Percentiles rank a stretch among this genome's conserved stretches.
Evolutionary conservation across 176 grass and related monocot species (phyloP).

Genomic region (Oryza coarctata): DNA sequence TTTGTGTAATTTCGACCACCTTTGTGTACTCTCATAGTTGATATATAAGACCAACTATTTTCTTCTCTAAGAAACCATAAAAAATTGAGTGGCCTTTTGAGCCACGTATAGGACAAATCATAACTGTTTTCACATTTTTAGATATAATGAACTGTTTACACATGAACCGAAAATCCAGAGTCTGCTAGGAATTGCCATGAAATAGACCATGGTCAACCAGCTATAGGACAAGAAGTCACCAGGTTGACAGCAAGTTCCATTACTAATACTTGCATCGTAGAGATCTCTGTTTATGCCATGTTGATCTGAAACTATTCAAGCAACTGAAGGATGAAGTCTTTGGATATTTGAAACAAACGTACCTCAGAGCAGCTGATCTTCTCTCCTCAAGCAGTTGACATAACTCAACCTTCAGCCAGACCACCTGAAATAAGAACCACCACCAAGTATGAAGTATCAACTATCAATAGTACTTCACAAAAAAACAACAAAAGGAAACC

Average conservation of each 20-base stretch:
- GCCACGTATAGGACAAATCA: not conserved
- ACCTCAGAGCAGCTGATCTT: constrained; percentile 92
- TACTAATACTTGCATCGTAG: constrained; percentile 3
- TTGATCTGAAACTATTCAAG: constrained; percentile 17
- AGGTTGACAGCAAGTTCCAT: not conserved
- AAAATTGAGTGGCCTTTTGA: not conserved
- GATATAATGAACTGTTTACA: not conserved
- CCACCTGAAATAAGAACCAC: constrained; percentile 48
- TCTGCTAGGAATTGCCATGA: constrained; percentile 3
- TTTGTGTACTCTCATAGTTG: not conserved
- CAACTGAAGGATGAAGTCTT: not conserved
- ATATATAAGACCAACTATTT: not conserved
- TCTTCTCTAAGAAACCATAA: not conserved
- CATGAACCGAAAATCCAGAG: constrained; percentile 12
- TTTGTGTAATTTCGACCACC: not conserved
- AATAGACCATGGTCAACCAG: not conserved
- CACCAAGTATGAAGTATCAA: not conserved
- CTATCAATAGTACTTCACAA: constrained; percentile 14
- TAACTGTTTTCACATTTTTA: not conserved
- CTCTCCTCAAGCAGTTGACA: constrained; percentile 89
- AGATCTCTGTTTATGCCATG: not conserved
- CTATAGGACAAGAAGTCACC: not conserved
- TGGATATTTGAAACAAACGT: constrained; percentile 40
- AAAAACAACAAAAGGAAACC: constrained; percentile 23
- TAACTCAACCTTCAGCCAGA: constrained; percentile 90